Percentiles rank a stretch among this genome's conserved stretches.
Evolutionary conservation across 495 filamentous ascomycete genomes (phyloP).

Genomic region (Podospora anserina): DNA sequence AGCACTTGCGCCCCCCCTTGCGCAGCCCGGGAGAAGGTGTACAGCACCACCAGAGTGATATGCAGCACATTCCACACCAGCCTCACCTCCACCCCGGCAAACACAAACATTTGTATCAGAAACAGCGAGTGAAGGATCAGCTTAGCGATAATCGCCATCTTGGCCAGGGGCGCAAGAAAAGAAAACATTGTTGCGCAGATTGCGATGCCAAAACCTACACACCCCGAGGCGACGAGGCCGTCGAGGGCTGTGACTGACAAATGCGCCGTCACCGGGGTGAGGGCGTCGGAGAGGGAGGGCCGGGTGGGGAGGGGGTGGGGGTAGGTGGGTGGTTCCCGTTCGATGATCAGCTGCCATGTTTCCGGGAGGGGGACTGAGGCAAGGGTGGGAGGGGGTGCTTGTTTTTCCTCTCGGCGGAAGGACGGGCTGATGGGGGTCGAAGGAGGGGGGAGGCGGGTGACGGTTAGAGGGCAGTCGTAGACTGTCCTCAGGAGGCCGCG

Average conservation of each 20-base stretch:
- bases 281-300: conserved; percentile 19
- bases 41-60: conserved; percentile 18
- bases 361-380: conserved; percentile 14
- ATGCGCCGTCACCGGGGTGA: conserved; percentile 18
- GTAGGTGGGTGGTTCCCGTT: conserved; percentile 19
- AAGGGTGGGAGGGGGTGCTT: conserved; percentile 7
- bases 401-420: conserved; percentile 1
- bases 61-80: conserved; percentile 26
- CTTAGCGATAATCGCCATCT: conserved; percentile 17
- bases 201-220: conserved; percentile 23
- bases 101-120: conserved; percentile 24
- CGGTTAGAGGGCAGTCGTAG: conserved; percentile 25
- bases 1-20: not conserved
- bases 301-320: conserved; percentile 15
- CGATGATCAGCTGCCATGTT: conserved; percentile 26
- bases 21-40: conserved; percentile 8
- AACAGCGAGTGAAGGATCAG: conserved; percentile 21
- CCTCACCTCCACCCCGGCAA: conserved; percentile 18
- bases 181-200: conserved; percentile 22
- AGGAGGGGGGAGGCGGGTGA: not conserved
- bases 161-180: conserved; percentile 16
- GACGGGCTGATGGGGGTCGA: not conserved
- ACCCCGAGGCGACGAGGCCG: conserved; percentile 24
- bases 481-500: conserved; percentile 14
- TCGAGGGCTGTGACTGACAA: conserved; percentile 26